Evolutionary conservation across 1,284 basidiomycete species (phyloP), one percentile per base, ranked within the genome.

Genomic region (Inonotus obliquus): DNA sequence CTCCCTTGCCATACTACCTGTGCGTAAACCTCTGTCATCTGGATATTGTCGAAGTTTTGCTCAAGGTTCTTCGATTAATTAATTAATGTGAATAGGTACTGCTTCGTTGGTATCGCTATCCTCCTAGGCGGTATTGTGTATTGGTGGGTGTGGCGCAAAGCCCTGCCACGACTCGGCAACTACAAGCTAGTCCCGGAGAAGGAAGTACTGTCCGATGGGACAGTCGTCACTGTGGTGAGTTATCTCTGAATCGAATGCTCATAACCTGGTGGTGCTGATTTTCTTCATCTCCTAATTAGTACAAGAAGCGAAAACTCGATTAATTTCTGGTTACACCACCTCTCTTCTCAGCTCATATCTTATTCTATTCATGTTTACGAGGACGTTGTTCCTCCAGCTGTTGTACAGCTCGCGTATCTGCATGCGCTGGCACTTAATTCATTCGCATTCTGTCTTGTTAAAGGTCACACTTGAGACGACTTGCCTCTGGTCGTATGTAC

Each of bases 1-100:
- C 82, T 2, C 83, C 82, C 5, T 68, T 85, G 39, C 81, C 84
- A 2, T 85, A 85, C 65, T 85, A 84, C 66, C 67, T 85, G 75
- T 84, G 61, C 25, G 78, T 71, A 29, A n/a, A n/a, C 19, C 19
- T 17, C 21, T 35, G 5, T 21, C n/a, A 3, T 61, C 2, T 19
- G 13, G 10, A 39, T 35, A 14, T 25, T 13, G 25, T 13, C n/a
- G 13, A 45, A 13, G 45, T 25, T 47, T 10, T 29, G n/a, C 21
- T 2, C 32, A 44, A 27, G 32, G 7, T 27, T 49, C 4, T 21
- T 29, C 23, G 5, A 5, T 13, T 41, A 39, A 37, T 53, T 21
- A 32, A 32, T 32, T 21, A 1, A 37, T 37, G 13, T 38, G 1
- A 10, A 21, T 52, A 82, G 81, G 59, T 83, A 85, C 69, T 82